Conservation (phyloP, 805 yeast genomes). For the Pichia eremophila region DNA sequence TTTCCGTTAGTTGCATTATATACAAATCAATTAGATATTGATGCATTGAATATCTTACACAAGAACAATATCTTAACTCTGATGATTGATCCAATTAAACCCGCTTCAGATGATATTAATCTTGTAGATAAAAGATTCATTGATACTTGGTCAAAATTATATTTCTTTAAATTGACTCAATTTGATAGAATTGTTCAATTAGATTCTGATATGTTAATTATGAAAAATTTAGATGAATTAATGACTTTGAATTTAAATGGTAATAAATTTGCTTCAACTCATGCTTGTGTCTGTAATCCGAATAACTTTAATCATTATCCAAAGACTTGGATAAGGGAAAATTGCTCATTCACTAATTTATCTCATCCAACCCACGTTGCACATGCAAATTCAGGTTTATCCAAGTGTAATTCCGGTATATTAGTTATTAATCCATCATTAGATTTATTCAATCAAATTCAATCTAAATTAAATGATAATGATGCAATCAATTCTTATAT, state of each 20-base stretch:
- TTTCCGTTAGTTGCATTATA: slow-evolving; percentile 46
- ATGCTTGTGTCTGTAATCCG: slow-evolving; percentile 59
- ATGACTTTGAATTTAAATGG: slow-evolving; percentile 35
- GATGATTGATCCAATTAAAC: slow-evolving; percentile 34
- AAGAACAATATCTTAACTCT: slow-evolving; percentile 32
- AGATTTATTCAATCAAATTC: slow-evolving; percentile 31
- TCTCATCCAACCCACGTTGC: not conserved
- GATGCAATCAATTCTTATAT: slow-evolving; percentile 32
- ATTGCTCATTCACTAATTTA: slow-evolving; percentile 37
- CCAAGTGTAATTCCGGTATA: slow-evolving; percentile 52
- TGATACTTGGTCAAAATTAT: slow-evolving; percentile 56
- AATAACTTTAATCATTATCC: slow-evolving; percentile 44
- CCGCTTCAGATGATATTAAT: slow-evolving; percentile 25
- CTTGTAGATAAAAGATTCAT: slow-evolving; percentile 45
- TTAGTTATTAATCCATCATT: slow-evolving; percentile 38
- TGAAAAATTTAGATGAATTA: slow-evolving; percentile 50
- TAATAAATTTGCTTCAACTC: slow-evolving; percentile 44
- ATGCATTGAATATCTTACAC: slow-evolving; percentile 33
- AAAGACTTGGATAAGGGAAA: slow-evolving; percentile 38
- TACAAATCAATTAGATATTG: slow-evolving; percentile 34
- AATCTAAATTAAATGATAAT: slow-evolving; percentile 31
- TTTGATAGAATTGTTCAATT: slow-evolving; percentile 46
- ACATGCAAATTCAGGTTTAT: slow-evolving; percentile 27
- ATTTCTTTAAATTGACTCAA: slow-evolving; percentile 41
- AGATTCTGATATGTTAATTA: slow-evolving; percentile 52